phyloP scores from a whole-genome alignment of 164 flowering plant species.

The grape (Vitis vinifera) region DNA sequence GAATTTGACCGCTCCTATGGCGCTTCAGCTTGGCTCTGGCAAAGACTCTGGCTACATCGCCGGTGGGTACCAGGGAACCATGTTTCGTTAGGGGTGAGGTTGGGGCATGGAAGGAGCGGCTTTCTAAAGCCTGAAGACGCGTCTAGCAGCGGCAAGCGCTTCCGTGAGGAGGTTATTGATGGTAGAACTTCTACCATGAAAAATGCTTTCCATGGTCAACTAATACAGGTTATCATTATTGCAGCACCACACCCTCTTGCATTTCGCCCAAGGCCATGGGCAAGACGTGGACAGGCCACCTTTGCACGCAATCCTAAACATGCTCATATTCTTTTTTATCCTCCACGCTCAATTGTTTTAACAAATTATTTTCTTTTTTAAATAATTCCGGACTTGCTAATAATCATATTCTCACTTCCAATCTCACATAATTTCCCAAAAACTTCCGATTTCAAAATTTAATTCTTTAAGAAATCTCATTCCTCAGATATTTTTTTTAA shows the following conservation, averaged over 20 bases:
- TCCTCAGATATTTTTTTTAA: no score
- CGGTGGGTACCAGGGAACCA: slow-evolving; percentile 24
- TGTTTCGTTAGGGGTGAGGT: slow-evolving; percentile 74
- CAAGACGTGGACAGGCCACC: slow-evolving; percentile 97
- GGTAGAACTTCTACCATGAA: slow-evolving; percentile 41
- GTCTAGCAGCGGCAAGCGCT: slow-evolving; percentile 64
- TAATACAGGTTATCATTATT: slow-evolving; percentile 44
- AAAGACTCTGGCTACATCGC: no score
- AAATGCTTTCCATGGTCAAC: slow-evolving; percentile 69
- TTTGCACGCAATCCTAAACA: slow-evolving; percentile 65
- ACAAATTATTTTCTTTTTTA: no score
- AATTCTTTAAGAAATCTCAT: no score
- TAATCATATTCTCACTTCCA: no score
- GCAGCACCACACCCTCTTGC: slow-evolving; percentile 73
- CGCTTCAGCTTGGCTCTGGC: no score
- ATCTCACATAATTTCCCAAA: no score
- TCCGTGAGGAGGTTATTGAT: slow-evolving; percentile 19
- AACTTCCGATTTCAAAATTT: no score
- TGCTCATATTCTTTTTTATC: no score
- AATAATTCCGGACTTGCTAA: no score
- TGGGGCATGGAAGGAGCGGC: slow-evolving; percentile 74
- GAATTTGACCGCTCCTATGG: no score
- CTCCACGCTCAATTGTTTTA: no score
- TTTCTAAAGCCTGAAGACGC: slow-evolving; percentile 61
- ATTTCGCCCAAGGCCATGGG: slow-evolving; percentile 90